A percentile compares a stretch with the other conserved stretches of the same genome.
Conservation (phyloP, 495 filamentous ascomycete species). For the Emericellopsis terricola region DNA sequence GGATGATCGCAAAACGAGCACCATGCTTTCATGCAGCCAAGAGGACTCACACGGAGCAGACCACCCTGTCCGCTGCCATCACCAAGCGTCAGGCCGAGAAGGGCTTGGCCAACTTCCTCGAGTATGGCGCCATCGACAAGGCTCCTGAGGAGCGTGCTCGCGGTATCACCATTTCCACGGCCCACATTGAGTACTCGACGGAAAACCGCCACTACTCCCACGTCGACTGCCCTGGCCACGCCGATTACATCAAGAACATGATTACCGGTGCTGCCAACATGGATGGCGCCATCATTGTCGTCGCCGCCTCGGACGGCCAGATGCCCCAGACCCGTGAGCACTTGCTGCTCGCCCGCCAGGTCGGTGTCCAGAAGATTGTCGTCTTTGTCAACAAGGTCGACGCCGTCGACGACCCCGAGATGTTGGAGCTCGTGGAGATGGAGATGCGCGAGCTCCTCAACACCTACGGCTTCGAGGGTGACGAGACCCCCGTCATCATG, state of each 20-base stretch:
- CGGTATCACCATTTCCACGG: conserved; percentile 97
- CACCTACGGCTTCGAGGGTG: conserved; percentile 91
- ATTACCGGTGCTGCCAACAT: conserved; percentile 94
- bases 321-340: conserved; percentile 99
- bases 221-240: conserved; percentile 98
- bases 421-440: conserved; percentile 99
- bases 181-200: conserved; percentile 95
- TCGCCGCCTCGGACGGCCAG: conserved; percentile 95
- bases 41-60: too few species aligned
- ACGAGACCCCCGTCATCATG: conserved; percentile 90
- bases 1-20: conserved; percentile 3
- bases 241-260: conserved; percentile 99
- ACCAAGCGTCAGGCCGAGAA: conserved; percentile 93
- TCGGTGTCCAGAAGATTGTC: conserved; percentile 92
- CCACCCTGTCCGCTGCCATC: conserved; percentile 92
- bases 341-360: conserved; percentile 90
- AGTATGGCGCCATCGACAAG: conserved; percentile 96
- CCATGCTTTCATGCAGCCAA: too few species aligned
- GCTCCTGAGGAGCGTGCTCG: conserved; percentile 97
- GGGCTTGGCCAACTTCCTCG: conserved; percentile 81
- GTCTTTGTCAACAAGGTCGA: conserved; percentile 99
- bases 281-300: conserved; percentile 97
- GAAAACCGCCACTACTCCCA: conserved; percentile 89
- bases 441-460: conserved; percentile 95
- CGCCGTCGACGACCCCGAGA: conserved; percentile 87